Evolutionary conservation across 1,284 basidiomycete genomes (phyloP).

Genomic region (Rhodotorula sp.): DNA sequence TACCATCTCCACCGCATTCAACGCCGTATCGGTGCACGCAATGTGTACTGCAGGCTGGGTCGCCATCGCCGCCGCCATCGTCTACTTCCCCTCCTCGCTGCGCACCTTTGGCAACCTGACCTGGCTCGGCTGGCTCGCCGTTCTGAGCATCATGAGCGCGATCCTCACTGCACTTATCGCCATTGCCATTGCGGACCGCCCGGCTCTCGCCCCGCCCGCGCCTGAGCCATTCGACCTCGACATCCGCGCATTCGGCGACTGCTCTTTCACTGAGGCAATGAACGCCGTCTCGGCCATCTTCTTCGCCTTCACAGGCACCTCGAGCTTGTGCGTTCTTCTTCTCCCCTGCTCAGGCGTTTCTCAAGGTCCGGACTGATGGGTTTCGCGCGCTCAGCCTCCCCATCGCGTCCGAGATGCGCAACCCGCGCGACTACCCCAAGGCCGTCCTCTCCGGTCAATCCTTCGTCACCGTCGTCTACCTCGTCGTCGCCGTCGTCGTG

Average conservation of each 20-base stretch:
- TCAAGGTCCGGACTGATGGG: no score
- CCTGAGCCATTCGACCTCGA: slow-evolving; percentile 50
- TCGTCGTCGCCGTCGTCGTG: slow-evolving; percentile 34
- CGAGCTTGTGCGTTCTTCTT: slow-evolving; percentile 25
- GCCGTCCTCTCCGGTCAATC: slow-evolving; percentile 35
- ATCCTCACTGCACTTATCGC: slow-evolving; percentile 12
- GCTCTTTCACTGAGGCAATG: slow-evolving; percentile 32
- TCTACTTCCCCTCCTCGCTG: slow-evolving; percentile 48
- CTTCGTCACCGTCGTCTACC: slow-evolving; percentile 44
- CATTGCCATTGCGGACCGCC: slow-evolving; percentile 55
- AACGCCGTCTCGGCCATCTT: slow-evolving; percentile 20
- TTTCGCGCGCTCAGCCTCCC: slow-evolving; percentile 20
- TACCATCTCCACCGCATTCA: slow-evolving; percentile 52
- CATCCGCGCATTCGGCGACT: slow-evolving; percentile 19
- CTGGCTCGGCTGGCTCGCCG: slow-evolving; percentile 49
- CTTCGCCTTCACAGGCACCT: slow-evolving; percentile 36
- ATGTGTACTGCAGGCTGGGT: slow-evolving; percentile 41
- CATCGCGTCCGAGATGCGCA: slow-evolving; percentile 53
- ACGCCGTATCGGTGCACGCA: slow-evolving; percentile 49
- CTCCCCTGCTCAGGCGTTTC: no score
- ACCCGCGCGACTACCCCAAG: slow-evolving; percentile 43
- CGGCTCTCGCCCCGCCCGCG: slow-evolving; percentile 52
- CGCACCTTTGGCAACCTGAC: slow-evolving; percentile 50
- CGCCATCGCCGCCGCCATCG: slow-evolving; percentile 21
- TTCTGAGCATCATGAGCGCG: slow-evolving; percentile 22